phyloP scores from a whole-genome alignment of 2,329 filamentous ascomycete genomes.

The Aspergillus vadensis region DNA sequence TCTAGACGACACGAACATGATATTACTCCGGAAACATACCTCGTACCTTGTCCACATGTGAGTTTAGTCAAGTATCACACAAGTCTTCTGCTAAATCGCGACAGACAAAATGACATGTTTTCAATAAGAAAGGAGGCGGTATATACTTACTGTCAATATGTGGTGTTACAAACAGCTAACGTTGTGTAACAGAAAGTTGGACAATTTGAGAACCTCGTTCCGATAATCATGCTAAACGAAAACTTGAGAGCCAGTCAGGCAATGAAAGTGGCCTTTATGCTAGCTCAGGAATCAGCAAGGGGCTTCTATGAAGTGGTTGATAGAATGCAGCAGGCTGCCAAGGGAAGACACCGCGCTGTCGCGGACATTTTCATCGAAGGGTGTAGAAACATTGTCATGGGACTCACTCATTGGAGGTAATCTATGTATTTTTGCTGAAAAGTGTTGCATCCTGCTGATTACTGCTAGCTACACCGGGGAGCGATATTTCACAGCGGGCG shows the following conservation, averaged over 20 bases:
- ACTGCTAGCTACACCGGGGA: too few species aligned
- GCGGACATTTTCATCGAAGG: too few species aligned
- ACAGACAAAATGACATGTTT: conserved; percentile 18
- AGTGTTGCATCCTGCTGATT: too few species aligned
- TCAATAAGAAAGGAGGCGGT: conserved; percentile 15
- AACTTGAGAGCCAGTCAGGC: background rate
- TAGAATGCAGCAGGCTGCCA: too few species aligned
- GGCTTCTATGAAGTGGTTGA: background rate
- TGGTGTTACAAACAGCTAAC: background rate
- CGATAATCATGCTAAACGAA: conserved; percentile 6
- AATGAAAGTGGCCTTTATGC: background rate
- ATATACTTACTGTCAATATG: background rate
- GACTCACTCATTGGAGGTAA: too few species aligned
- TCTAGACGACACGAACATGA: background rate
- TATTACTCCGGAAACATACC: conserved; percentile 11
- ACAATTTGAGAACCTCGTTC: conserved; percentile 9
- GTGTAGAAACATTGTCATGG: too few species aligned
- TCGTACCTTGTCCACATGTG: conserved; percentile 18
- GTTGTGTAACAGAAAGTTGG: background rate
- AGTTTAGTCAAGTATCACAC: background rate
- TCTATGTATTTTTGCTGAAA: too few species aligned
- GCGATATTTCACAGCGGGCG: too few species aligned
- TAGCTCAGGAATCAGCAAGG: background rate
- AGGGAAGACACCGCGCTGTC: too few species aligned
- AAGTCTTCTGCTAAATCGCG: background rate